These are phyloP conservation scores for Noccaea caerulescens DNA, from an alignment of 345 rosid genomes.

Conservation along the genomic window DNA sequence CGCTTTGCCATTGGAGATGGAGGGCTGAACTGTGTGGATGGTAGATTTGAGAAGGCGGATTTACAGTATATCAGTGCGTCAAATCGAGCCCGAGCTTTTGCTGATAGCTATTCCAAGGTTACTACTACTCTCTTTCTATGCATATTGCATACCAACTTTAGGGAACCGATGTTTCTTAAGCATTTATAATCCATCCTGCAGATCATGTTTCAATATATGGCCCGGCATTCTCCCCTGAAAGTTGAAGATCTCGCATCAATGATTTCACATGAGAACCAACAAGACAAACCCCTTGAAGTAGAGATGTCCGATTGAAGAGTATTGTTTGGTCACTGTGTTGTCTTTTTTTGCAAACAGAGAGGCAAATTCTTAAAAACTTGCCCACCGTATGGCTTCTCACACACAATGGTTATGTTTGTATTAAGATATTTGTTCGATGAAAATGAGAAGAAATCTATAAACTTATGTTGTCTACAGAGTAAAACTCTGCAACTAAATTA, in stretches of 20 bases:
- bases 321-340: background rate
- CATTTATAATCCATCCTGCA: constrained; percentile 44
- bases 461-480: background rate
- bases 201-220: constrained; percentile 83
- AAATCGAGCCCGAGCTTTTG: constrained; percentile 80
- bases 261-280: constrained; percentile 53
- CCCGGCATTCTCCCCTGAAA: constrained; percentile 75
- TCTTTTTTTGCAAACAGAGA: constrained; percentile 6
- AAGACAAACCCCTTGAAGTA: constrained; percentile 54
- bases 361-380: background rate
- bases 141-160: background rate
- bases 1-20: constrained; percentile 76
- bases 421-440: background rate
- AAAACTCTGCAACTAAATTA: constrained; percentile 1
- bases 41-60: constrained; percentile 82
- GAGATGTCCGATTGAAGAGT: constrained; percentile 70
- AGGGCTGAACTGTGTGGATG: constrained; percentile 77
- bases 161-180: background rate
- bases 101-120: constrained; percentile 98
- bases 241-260: constrained; percentile 73
- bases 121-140: constrained; percentile 35
- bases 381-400: background rate
- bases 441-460: background rate
- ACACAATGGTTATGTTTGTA: background rate
- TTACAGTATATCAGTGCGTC: constrained; percentile 66